Conservation (phyloP, 2,329 filamentous ascomycete genomes). For the Fusarium sambucinum region DNA sequence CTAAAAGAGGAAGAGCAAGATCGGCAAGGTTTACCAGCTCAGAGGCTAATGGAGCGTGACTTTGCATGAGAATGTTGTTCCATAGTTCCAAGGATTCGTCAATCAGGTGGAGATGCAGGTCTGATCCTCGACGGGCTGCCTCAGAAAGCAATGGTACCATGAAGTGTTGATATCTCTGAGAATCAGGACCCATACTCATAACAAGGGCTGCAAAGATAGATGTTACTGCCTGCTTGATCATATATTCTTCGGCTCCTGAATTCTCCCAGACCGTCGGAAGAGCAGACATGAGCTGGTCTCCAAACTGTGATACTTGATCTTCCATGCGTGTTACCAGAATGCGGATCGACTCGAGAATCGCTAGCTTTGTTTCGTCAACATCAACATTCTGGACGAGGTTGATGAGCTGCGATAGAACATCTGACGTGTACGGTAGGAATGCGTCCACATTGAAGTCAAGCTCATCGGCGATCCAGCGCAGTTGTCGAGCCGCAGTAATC, state of each 20-base stretch:
- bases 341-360: slow-evolving; percentile 86
- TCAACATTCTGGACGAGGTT: slow-evolving; percentile 83
- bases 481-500: slow-evolving; percentile 87
- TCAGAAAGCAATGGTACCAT: slow-evolving; percentile 86
- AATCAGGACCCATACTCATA: slow-evolving; percentile 84
- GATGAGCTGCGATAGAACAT: slow-evolving; percentile 79
- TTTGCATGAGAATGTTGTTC: slow-evolving; percentile 78
- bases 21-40: slow-evolving; percentile 73
- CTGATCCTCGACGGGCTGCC: slow-evolving; percentile 81
- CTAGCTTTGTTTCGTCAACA: slow-evolving; percentile 89
- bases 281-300: slow-evolving; percentile 83
- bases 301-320: slow-evolving; percentile 73
- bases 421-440: slow-evolving; percentile 82
- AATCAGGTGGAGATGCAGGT: slow-evolving; percentile 82
- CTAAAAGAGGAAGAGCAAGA: slow-evolving; percentile 73
- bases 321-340: slow-evolving; percentile 86
- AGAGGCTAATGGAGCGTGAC: slow-evolving; percentile 69
- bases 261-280: slow-evolving; percentile 87
- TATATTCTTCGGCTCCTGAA: slow-evolving; percentile 82
- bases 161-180: slow-evolving; percentile 80
- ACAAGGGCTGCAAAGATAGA: slow-evolving; percentile 87
- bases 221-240: slow-evolving; percentile 94
- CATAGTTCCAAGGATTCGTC: slow-evolving; percentile 94
- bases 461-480: slow-evolving; percentile 84
- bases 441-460: slow-evolving; percentile 80